Percentiles rank a stretch among this genome's conserved stretches.
Evolutionary conservation across 2,329 filamentous ascomycete genomes (phyloP).

Genomic region (Xylariaceae sp.): DNA sequence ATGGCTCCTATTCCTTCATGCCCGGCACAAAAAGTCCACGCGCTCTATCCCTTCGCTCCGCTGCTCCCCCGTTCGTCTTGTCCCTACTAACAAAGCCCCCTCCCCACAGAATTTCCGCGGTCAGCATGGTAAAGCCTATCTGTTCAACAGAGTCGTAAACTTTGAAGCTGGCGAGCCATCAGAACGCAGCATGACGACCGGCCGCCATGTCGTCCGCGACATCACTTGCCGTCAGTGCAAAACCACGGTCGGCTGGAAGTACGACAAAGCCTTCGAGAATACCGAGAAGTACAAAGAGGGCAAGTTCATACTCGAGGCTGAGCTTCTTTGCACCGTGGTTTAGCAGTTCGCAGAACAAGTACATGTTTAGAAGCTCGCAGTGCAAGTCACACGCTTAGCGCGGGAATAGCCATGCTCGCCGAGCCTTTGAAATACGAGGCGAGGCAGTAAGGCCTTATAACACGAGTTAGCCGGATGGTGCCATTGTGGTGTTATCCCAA

Average conservation of each 20-base stretch:
- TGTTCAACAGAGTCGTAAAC: constrained; percentile 94
- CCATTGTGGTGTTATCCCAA: neutral
- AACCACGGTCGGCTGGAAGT: constrained; percentile 95
- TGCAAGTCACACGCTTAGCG: neutral
- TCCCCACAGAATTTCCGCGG: constrained; percentile 75
- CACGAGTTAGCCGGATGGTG: neutral
- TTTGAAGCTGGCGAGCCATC: constrained; percentile 74
- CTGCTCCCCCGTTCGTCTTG: neutral
- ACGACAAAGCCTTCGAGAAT: constrained; percentile 90
- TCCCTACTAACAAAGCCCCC: constrained; percentile 3
- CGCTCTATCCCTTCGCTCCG: neutral
- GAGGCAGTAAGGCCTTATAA: neutral
- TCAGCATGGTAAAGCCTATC: constrained; percentile 95
- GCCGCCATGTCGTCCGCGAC: constrained; percentile 87
- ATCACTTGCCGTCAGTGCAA: constrained; percentile 88
- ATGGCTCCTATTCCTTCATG: neutral
- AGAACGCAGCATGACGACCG: constrained; percentile 97
- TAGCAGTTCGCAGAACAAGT: constrained; percentile 27
- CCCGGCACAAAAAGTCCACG: neutral
- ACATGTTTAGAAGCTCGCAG: neutral
- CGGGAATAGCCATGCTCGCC: neutral
- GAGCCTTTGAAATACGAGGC: neutral
- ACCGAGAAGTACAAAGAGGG: constrained; percentile 98
- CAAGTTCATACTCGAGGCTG: constrained; percentile 93
- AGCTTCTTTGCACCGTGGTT: constrained; percentile 75